These are phyloP conservation scores for Hevea brasiliensis DNA, from an alignment of 345 rosid genomes.

Conservation along the genomic window DNA sequence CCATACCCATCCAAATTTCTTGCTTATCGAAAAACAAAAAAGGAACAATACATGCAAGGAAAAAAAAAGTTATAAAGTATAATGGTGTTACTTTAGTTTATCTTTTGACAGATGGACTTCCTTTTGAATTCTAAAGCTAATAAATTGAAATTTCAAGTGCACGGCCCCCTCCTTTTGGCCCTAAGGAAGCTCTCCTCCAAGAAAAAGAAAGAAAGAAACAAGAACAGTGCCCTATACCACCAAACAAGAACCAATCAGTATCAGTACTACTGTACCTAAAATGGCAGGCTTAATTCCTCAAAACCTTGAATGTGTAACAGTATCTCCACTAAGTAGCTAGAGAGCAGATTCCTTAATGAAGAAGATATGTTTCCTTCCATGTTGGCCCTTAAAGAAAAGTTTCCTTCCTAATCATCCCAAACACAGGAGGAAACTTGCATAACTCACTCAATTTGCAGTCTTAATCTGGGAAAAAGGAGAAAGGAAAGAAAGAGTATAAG, in stretches of 20 bases:
- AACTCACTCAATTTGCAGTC: constrained; percentile 30
- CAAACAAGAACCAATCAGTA: too few relatives aligned
- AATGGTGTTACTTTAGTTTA: background rate
- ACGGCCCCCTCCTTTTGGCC: background rate
- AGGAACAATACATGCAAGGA: background rate
- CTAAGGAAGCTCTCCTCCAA: background rate
- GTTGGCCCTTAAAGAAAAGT: background rate
- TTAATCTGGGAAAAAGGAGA: constrained; percentile 32
- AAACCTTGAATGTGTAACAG: too few relatives aligned
- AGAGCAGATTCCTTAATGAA: constrained; percentile 28
- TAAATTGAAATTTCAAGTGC: constrained; percentile 2
- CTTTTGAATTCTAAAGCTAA: constrained; percentile 10
- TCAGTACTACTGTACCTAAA: background rate
- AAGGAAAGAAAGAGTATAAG: constrained; percentile 5
- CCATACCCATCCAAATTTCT: background rate
- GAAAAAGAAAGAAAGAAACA: background rate
- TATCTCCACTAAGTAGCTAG: background rate
- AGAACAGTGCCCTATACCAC: background rate
- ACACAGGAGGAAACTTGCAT: constrained; percentile 27
- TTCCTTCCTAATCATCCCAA: constrained; percentile 5
- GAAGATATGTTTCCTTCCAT: constrained; percentile 23
- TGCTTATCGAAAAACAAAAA: constrained; percentile 5
- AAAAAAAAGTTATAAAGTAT: background rate
- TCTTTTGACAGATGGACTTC: background rate
- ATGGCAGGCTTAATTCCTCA: background rate